Evolutionary conservation across 495 filamentous ascomycete species (phyloP).

Genomic region (Penicillium turbatum): DNA sequence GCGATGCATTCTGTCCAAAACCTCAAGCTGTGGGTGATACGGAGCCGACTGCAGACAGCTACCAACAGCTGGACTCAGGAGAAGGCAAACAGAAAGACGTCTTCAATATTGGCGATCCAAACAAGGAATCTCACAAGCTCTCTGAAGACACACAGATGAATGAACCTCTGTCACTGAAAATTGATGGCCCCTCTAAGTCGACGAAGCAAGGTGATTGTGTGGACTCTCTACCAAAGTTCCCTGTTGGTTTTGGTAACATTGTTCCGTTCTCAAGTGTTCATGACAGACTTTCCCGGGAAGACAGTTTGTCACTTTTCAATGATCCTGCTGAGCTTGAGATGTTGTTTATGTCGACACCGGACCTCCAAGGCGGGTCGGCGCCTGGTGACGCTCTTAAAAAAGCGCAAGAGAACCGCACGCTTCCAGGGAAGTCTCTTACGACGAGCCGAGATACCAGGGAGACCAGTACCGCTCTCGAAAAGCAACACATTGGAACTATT

Average conservation of each 20-base stretch:
- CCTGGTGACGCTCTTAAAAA: not conserved
- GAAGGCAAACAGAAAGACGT: not conserved
- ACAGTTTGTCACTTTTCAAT: slow-evolving; percentile 14
- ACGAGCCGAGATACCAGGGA: not conserved
- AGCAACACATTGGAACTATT: not conserved
- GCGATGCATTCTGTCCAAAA: not conserved
- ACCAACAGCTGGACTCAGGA: not conserved
- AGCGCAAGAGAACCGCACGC: not conserved
- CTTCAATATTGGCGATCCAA: not conserved
- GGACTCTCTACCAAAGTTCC: slow-evolving; percentile 2
- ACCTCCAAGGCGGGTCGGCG: not conserved
- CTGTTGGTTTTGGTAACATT: slow-evolving; percentile 11
- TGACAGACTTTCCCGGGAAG: slow-evolving; percentile 10
- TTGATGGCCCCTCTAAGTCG: not conserved
- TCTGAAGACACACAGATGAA: not conserved
- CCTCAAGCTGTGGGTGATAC: not conserved
- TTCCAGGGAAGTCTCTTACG: not conserved
- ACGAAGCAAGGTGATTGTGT: not conserved
- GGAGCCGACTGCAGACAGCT: not conserved
- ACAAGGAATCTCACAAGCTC: not conserved
- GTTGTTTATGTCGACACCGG: slow-evolving; percentile 24
- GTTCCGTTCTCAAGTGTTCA: slow-evolving; percentile 28
- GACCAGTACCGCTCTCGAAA: not conserved
- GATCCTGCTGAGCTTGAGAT: slow-evolving; percentile 31
- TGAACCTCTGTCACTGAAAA: not conserved